phyloP scores from a whole-genome alignment of 1,139 yeast species.

The Kurtzmaniella natalensis region DNA sequence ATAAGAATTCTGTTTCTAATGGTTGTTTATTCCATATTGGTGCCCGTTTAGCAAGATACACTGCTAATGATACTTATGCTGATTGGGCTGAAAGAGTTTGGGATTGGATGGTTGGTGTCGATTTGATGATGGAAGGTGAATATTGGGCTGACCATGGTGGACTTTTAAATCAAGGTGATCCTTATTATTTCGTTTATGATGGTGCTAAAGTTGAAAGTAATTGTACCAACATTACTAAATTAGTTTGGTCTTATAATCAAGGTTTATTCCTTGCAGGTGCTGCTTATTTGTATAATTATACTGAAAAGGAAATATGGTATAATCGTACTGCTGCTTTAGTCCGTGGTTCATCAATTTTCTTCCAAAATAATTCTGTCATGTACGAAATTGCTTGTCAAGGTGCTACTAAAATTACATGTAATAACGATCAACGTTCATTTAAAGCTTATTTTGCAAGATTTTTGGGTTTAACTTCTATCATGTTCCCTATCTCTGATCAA shows the following conservation, averaged over 20 bases:
- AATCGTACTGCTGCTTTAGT: conserved; percentile 52
- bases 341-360: conserved; percentile 49
- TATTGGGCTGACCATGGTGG: conserved; percentile 22
- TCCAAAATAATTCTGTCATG: conserved; percentile 54
- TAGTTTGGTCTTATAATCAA: conserved; percentile 86
- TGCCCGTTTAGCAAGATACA: conserved; percentile 81
- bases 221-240: conserved; percentile 55
- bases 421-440: conserved; percentile 87
- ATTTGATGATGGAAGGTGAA: conserved; percentile 46
- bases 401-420: conserved; percentile 45
- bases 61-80: conserved; percentile 66
- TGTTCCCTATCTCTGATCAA: conserved; percentile 61
- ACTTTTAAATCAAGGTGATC: conserved; percentile 5
- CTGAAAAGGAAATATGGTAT: conserved; percentile 66
- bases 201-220: conserved; percentile 66
- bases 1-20: conserved; percentile 85
- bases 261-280: conserved; percentile 78
- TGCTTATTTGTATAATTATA: conserved; percentile 76
- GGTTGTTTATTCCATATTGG: conserved; percentile 88
- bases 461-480: conserved; percentile 66
- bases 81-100: conserved; percentile 79
- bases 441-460: conserved; percentile 78
- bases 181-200: conserved; percentile 53
- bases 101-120: conserved; percentile 73
- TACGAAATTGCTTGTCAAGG: conserved; percentile 82